Evolutionary conservation across 2,329 filamentous ascomycete genomes (phyloP), one percentile per base, ranked within the genome.

Genomic region (Waltergamsia citrina): DNA sequence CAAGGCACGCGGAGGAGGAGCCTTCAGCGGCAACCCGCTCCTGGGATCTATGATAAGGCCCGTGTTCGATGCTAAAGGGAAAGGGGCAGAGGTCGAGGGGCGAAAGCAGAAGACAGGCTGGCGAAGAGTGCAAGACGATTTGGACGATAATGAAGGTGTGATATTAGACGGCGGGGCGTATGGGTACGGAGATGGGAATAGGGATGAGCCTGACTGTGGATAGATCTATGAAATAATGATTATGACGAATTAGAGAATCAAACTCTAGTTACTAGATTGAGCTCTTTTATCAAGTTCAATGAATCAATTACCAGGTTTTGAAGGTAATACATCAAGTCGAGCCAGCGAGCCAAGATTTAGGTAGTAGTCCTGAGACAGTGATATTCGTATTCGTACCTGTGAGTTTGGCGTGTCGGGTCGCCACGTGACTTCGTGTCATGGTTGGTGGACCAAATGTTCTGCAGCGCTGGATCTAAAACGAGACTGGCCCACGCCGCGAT

Each of bases 11-110:
- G 49, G 45, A n/a, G 64, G 67, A 5, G 77, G 78, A 2, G 73
- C 72, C 3, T 85, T 83, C 46, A 81, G 77, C 44, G 68, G 62
- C 37, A 87, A 86, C 41, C 82, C 81, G 2, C 53, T 85, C 20
- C 57, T 85, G 10, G 72, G 73, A 3, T 68, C 69, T 0, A 48
- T 85, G 41, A 80, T 86, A 42, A 68, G 73, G 43, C 82, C 82
- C 0, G 70, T 78, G 5, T 75, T 57, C 34, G 59, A 73, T 36
- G 55, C 57, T 12, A 71, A 71, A 43, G 70, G 64, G 4, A 74
- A 78, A 45, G 71, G 62, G 6, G 40, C 41, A 0, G 57, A 57
- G 29, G 44, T 43, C 10, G 44, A 47, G 23, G 48, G 45, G n/a
- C 58, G 69, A 14, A 57, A 60, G 30, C 55, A 53, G 31, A 57